Conservation (phyloP, 257 asterid genomes). For the Fraxinus pennsylvanica region DNA sequence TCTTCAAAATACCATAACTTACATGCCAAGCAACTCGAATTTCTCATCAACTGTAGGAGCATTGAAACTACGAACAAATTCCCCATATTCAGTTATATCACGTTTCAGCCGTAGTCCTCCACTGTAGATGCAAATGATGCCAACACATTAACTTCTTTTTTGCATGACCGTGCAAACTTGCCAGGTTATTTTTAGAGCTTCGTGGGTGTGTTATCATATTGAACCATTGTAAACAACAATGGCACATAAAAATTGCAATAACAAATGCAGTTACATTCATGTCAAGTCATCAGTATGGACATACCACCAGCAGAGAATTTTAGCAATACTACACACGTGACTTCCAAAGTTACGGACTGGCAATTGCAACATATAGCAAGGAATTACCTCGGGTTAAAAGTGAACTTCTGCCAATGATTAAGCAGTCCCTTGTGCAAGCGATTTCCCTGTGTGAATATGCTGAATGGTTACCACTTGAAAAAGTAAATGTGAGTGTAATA, state of each 20-base stretch:
- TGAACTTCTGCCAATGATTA: conserved; percentile 96
- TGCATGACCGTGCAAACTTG: neutral
- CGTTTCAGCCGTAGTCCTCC: conserved; percentile 99
- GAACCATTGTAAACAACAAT: neutral
- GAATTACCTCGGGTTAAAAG: conserved; percentile 89
- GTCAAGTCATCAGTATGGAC: neutral
- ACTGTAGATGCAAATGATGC: conserved; percentile 41
- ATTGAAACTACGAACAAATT: conserved; percentile 91
- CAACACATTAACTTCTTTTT: neutral
- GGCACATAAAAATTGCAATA: neutral
- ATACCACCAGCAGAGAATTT: neutral
- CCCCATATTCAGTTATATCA: conserved; percentile 97
- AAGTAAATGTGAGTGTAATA: neutral
- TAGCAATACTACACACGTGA: neutral
- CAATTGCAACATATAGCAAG: conserved; percentile 15
- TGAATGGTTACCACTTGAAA: conserved; percentile 17
- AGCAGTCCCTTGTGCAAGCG: conserved; percentile 88
- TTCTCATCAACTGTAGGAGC: conserved; percentile 98
- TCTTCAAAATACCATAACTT: conserved; percentile 36
- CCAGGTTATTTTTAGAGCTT: neutral
- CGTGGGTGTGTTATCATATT: neutral
- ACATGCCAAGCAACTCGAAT: conserved; percentile 95
- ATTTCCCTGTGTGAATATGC: conserved; percentile 62
- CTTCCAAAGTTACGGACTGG: neutral
- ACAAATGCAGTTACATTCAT: neutral